phyloP scores from a whole-genome alignment of 2,329 filamentous ascomycete genomes.

The Colletotrichum tamarilloi region DNA sequence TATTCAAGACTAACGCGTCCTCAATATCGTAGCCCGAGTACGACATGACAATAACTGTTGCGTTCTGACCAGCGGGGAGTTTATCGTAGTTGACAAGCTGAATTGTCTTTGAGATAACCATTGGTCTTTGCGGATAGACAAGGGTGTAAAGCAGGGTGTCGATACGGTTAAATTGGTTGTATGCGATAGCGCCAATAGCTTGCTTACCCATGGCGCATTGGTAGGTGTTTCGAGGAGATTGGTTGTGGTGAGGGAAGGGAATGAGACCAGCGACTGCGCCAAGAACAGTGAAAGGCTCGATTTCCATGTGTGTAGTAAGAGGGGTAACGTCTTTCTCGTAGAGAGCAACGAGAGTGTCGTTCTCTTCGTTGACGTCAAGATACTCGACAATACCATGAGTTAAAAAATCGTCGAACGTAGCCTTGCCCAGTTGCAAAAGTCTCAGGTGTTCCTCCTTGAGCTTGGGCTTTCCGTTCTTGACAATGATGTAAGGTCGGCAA shows the following conservation, averaged over 20 bases:
- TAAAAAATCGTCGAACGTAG: slow-evolving; percentile 94
- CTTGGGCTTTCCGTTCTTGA: slow-evolving; percentile 86
- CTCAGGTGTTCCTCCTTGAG: slow-evolving; percentile 83
- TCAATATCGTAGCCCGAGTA: slow-evolving; percentile 99
- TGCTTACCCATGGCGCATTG: slow-evolving; percentile 99
- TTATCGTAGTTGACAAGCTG: slow-evolving; percentile 98
- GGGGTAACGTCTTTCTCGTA: slow-evolving; percentile 87
- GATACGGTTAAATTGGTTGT: slow-evolving; percentile 97
- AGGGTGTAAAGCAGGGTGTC: slow-evolving; percentile 96
- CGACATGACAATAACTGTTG: slow-evolving; percentile 98
- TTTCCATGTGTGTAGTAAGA: slow-evolving; percentile 93
- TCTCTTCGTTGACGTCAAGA: slow-evolving; percentile 97
- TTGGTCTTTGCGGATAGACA: slow-evolving; percentile 96
- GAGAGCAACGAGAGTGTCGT: slow-evolving; percentile 92
- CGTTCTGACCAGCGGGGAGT: slow-evolving; percentile 95
- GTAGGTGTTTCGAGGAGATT: slow-evolving; percentile 98
- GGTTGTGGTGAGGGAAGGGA: slow-evolving; percentile 98
- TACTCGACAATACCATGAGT: slow-evolving; percentile 93
- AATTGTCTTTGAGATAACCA: slow-evolving; percentile 97
- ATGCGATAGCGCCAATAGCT: slow-evolving; percentile 97
- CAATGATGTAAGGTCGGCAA: slow-evolving; percentile 94
- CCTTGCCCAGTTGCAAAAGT: slow-evolving; percentile 83
- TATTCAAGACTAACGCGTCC: slow-evolving; percentile 96
- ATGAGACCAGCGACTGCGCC: slow-evolving; percentile 96
- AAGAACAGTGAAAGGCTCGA: slow-evolving; percentile 96